These are phyloP conservation scores for Nakazawaea peltata DNA, from an alignment of 805 yeast species.

Conservation along the genomic window DNA sequence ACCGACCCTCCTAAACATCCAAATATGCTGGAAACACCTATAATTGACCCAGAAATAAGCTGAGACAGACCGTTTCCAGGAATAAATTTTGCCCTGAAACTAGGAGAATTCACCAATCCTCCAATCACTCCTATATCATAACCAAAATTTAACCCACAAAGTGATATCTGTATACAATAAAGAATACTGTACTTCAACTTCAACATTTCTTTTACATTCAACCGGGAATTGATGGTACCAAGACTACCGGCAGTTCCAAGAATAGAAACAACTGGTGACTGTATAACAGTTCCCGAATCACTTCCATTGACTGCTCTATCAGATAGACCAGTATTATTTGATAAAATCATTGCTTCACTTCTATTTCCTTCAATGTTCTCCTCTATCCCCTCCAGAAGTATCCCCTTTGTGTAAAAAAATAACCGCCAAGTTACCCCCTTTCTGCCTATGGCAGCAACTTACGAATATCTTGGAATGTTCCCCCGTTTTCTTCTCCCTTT, in stretches of 20 bases:
- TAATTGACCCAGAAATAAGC: conserved; percentile 21
- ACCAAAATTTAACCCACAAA: conserved; percentile 27
- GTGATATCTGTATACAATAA: conserved; percentile 19
- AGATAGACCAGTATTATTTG: too few species aligned
- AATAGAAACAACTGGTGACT: background rate
- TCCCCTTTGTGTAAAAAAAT: too few species aligned
- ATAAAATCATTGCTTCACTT: too few species aligned
- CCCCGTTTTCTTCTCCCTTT: too few species aligned
- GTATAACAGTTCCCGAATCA: too few species aligned
- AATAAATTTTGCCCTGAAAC: conserved; percentile 17
- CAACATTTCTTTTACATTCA: conserved; percentile 5
- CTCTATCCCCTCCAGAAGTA: too few species aligned
- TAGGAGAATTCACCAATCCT: conserved; percentile 23
- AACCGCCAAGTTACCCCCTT: too few species aligned
- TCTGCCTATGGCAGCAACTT: too few species aligned
- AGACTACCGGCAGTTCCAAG: background rate
- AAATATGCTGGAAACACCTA: conserved; percentile 22
- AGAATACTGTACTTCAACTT: conserved; percentile 10
- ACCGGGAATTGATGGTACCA: conserved; percentile 6
- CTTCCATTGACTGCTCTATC: too few species aligned
- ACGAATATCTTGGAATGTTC: too few species aligned
- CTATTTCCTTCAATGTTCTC: too few species aligned
- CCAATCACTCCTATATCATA: conserved; percentile 30
- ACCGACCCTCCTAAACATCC: conserved; percentile 24
- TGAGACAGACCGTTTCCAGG: conserved; percentile 9